Conservation (phyloP, 768 basidiomycete genomes). For the Trametopsis cervina region DNA sequence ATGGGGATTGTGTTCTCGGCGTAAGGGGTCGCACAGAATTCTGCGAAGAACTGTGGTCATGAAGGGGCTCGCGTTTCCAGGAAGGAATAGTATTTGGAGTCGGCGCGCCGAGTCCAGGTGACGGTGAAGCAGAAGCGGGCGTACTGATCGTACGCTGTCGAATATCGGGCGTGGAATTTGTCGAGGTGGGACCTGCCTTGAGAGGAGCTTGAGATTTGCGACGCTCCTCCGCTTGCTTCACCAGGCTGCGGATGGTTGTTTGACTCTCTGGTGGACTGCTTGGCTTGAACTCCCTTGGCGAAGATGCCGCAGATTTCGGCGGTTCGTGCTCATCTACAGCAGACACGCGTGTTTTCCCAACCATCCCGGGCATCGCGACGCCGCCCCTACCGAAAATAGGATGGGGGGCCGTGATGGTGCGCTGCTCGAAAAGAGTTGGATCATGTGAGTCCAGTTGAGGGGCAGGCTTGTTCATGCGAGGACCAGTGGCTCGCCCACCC, state of each 20-base stretch:
- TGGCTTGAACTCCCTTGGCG: not conserved
- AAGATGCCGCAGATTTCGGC: not conserved
- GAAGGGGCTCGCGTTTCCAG: slow-evolving; percentile 1
- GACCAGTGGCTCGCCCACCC: slow-evolving; percentile 70
- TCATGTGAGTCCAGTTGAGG: slow-evolving; percentile 65
- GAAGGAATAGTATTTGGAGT: not conserved
- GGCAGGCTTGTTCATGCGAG: slow-evolving; percentile 63
- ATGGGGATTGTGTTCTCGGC: not conserved
- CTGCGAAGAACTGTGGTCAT: slow-evolving; percentile 4
- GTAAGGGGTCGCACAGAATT: slow-evolving; percentile 5
- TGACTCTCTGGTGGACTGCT: not conserved
- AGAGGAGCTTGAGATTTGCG: slow-evolving; percentile 26
- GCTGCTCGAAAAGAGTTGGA: slow-evolving; percentile 62
- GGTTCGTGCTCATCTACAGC: slow-evolving; percentile 8
- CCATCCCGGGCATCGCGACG: slow-evolving; percentile 72
- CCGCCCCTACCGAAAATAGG: slow-evolving; percentile 73
- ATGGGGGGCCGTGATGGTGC: slow-evolving; percentile 45
- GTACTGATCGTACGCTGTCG: slow-evolving; percentile 49
- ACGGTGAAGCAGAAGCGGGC: slow-evolving; percentile 24
- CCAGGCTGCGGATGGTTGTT: not conserved
- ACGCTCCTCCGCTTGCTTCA: slow-evolving; percentile 35
- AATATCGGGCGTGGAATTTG: slow-evolving; percentile 6
- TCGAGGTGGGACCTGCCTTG: slow-evolving; percentile 24
- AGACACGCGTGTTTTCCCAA: slow-evolving; percentile 18
- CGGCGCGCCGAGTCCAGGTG: not conserved